A percentile compares a stretch with the other conserved stretches of the same genome.
Evolutionary conservation across 257 asterid genomes (phyloP).

Genomic region (Nicotiana attenuata): DNA sequence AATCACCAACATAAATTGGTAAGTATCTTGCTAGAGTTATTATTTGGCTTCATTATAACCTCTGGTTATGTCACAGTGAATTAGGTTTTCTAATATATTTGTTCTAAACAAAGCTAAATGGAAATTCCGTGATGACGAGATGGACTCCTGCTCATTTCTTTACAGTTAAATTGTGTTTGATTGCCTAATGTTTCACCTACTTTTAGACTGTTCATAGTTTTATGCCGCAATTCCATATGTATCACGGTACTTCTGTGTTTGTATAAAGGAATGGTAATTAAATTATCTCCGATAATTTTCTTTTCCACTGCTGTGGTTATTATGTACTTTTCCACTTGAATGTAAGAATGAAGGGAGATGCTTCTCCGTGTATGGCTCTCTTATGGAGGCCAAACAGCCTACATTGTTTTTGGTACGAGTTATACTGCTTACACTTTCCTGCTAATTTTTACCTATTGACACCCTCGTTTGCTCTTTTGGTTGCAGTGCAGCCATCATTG

Average conservation of each 20-base stretch:
- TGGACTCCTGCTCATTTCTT: not conserved
- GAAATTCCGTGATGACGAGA: not conserved
- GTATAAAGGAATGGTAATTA: not conserved
- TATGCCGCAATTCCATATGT: not conserved
- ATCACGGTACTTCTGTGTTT: not conserved
- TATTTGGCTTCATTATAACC: not conserved
- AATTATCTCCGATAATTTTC: not conserved
- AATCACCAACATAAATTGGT: not conserved
- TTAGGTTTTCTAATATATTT: no score
- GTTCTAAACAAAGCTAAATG: not conserved
- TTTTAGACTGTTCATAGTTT: not conserved
- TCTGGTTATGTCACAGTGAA: not conserved
- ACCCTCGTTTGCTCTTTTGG: slow-evolving; percentile 58
- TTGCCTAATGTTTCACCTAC: not conserved
- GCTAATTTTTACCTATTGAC: slow-evolving; percentile 50
- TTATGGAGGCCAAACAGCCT: not conserved
- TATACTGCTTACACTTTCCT: slow-evolving; percentile 14
- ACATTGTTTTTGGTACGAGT: not conserved
- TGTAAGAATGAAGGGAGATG: not conserved
- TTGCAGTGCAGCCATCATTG: slow-evolving; percentile 90
- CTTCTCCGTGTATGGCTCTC: not conserved
- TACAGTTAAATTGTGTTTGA: slow-evolving; percentile 4
- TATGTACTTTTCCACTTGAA: not conserved
- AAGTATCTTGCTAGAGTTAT: not conserved
- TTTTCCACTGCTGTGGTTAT: not conserved